phyloP scores from a whole-genome alignment of 768 basidiomycete species.

The Boletus pseudopeckii region DNA sequence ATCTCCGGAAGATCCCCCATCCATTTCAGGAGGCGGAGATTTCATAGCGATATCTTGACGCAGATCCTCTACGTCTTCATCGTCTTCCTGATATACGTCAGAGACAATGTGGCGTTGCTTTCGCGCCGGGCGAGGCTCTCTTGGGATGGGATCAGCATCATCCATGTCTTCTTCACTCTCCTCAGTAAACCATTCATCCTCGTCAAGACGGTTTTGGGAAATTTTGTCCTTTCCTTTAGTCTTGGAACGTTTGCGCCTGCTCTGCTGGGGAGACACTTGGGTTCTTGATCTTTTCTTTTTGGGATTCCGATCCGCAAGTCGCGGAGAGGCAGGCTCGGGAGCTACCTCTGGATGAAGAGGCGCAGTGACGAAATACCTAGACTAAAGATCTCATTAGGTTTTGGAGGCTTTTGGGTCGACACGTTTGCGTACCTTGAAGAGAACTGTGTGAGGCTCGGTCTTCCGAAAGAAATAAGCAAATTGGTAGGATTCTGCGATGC shows the following conservation, averaged over 20 bases:
- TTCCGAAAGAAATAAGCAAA: conserved; percentile 88
- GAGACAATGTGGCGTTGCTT: conserved; percentile 28
- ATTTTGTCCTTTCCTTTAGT: conserved; percentile 37
- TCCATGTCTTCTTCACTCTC: conserved; percentile 17
- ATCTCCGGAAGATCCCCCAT: not conserved
- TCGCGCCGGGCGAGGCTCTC: conserved; percentile 29
- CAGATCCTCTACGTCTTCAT: conserved; percentile 14
- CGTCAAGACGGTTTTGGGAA: conserved; percentile 25
- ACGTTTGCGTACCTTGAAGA: conserved; percentile 63
- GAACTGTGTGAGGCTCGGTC: conserved; percentile 75
- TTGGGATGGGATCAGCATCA: conserved; percentile 7
- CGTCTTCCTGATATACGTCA: conserved; percentile 27
- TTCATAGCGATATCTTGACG: conserved; percentile 18
- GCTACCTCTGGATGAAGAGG: conserved; percentile 21
- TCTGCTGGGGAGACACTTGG: conserved; percentile 6
- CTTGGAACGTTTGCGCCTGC: conserved; percentile 35
- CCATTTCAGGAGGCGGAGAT: conserved; percentile 1
- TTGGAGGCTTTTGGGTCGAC: not conserved
- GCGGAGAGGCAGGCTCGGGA: conserved; percentile 14
- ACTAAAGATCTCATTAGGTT: conserved; percentile 27
- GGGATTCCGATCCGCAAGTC: not conserved
- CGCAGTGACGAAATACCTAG: conserved; percentile 39
- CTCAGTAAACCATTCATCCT: conserved; percentile 22
- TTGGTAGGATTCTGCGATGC: conserved; percentile 70
- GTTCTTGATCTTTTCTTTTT: conserved; percentile 23